Base-by-base conservation (phyloP, 169 alveolate species). In the Eimeria acervulina region DNA sequence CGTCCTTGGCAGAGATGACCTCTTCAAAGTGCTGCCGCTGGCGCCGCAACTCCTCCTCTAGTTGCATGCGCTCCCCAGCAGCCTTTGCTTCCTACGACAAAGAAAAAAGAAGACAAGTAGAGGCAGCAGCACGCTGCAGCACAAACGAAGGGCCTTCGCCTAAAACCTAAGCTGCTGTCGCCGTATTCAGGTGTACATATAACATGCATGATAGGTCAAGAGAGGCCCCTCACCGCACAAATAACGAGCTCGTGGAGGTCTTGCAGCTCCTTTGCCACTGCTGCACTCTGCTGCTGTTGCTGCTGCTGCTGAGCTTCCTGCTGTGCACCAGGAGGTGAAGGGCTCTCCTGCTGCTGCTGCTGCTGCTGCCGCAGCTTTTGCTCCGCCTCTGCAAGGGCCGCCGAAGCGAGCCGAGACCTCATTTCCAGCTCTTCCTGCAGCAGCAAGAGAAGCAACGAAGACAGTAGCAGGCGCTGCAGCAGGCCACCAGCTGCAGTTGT, bases 401-500 rank as follows among this genome's bases (percentile, higher is more conserved):
- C 91, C 17, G 91, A 83, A 10, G 91, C 91, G 19, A 83, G 91
- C 66, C 91, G 91, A n/a, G 91, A 83, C 19, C 91, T 74, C 91
- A 83, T 83, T 59, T 83, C 91, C 91, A 83, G 91, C 51, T 83
- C 91, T 21, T 83, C 91, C 91, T 83, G 91, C 40, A 83, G 90
- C 70, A 40, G 44, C 90, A 44, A 33, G 90, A 80, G 42, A 66
- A 80, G 42, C 68, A 17, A 8, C 63, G 15, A 28, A 19, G 26
- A 44, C 70, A 44, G 87, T 61, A 76, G 55, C 47, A 76, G 38
- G 81, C 23, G 42, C 66, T 10, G 12, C 15, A 55, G 66, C 66
- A 55, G n/a, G 23, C 23, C 26, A 23, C 66, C 23, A 55, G 66
- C n/a, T 55, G 66, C 66, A 17, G 66, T 23, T 55, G 66, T 15